Evolutionary conservation across 805 yeast species (phyloP).

Genomic region (Metschnikowia cubensis): DNA sequence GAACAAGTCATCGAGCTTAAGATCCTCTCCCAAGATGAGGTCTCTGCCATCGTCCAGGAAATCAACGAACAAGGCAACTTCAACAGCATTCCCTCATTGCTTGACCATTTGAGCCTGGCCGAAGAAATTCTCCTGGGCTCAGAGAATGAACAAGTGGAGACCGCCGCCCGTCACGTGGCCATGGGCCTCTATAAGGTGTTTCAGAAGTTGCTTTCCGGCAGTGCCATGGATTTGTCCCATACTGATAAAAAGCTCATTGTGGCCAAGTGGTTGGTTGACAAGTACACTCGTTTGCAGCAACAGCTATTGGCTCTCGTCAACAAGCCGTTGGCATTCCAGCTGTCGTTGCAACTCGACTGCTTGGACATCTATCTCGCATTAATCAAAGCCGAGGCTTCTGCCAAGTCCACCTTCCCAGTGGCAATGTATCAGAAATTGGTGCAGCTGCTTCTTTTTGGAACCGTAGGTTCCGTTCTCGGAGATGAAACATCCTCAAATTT

Average conservation of each 20-base stretch:
- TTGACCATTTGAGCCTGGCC: constrained; percentile 34
- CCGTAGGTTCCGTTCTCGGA: constrained; percentile 34
- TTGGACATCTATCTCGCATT: constrained; percentile 55
- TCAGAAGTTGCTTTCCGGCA: constrained; percentile 42
- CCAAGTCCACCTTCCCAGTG: constrained; percentile 59
- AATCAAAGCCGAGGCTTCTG: constrained; percentile 50
- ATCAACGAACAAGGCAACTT: constrained; percentile 46
- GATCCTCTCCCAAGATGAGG: constrained; percentile 20
- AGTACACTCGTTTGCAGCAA: constrained; percentile 52
- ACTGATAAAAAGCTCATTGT: constrained; percentile 47
- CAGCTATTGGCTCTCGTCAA: constrained; percentile 40
- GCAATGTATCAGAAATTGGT: constrained; percentile 44
- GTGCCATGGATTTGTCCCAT: constrained; percentile 25
- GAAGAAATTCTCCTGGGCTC: constrained; percentile 14
- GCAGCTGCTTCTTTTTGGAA: constrained; percentile 23
- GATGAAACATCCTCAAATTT: constrained; percentile 50
- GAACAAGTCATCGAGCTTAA: neutral
- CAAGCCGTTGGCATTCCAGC: constrained; percentile 41
- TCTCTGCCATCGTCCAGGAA: constrained; percentile 24
- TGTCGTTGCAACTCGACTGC: constrained; percentile 49
- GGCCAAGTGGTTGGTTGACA: constrained; percentile 60
- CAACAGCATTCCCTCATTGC: constrained; percentile 50
- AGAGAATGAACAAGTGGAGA: constrained; percentile 25
- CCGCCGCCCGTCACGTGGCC: constrained; percentile 38
- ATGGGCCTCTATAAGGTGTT: constrained; percentile 46